These are phyloP conservation scores for Myxozyma mucilagina DNA, from an alignment of 805 yeast species.

Conservation along the genomic window DNA sequence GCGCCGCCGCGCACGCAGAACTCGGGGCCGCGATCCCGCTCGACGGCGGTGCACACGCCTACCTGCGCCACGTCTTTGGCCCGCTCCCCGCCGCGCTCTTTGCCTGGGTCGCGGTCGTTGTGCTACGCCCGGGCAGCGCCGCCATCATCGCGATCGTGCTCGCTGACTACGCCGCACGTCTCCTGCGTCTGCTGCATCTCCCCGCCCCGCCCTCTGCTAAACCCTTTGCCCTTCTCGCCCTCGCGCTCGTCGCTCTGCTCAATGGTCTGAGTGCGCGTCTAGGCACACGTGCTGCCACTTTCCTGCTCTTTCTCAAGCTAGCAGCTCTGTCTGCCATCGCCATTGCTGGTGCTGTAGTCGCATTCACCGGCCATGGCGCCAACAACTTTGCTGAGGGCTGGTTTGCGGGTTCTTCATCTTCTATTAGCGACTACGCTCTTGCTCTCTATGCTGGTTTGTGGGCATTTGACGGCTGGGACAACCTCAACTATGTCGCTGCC, in stretches of 20 bases:
- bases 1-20: conserved; percentile 47
- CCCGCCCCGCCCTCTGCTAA: conserved; percentile 38
- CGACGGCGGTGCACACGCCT: conserved; percentile 47
- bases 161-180: conserved; percentile 43
- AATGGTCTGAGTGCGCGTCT: conserved; percentile 38
- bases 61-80: conserved; percentile 42
- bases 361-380: conserved; percentile 27
- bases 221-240: conserved; percentile 38
- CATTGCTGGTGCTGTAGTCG: conserved; percentile 37
- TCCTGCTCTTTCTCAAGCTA: conserved; percentile 42
- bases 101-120: conserved; percentile 44
- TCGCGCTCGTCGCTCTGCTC: conserved; percentile 35
- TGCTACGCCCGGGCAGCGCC: conserved; percentile 45
- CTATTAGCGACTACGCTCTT: conserved; percentile 39
- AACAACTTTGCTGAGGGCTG: conserved; percentile 36
- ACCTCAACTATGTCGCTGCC: conserved; percentile 44
- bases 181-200: conserved; percentile 18
- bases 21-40: conserved; percentile 45
- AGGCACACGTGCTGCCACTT: conserved; percentile 41
- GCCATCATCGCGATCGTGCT: conserved; percentile 46
- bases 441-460: conserved; percentile 47
- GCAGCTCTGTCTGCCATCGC: conserved; percentile 38
- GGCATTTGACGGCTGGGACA: conserved; percentile 52
- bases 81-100: conserved; percentile 43
- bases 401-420: conserved; percentile 35